Percentiles rank a stretch among this genome's conserved stretches.
Conservation (phyloP, 495 filamentous ascomycete species). For the Neurospora sp. region DNA sequence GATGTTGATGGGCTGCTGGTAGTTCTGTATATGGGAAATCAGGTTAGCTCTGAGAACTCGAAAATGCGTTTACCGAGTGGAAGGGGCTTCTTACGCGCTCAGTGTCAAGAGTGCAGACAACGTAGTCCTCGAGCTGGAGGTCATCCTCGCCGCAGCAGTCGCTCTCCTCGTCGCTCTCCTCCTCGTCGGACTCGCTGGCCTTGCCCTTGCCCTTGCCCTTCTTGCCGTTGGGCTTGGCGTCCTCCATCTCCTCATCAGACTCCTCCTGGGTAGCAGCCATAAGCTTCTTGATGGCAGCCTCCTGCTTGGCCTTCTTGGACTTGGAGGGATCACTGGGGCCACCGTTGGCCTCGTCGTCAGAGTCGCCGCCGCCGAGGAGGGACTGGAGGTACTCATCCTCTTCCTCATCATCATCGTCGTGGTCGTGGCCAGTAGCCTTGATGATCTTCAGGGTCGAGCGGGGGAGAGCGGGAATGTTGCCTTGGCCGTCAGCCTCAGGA, state of each 20-base stretch:
- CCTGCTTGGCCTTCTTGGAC: constrained; percentile 69
- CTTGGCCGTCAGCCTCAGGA: constrained; percentile 53
- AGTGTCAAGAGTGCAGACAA: constrained; percentile 89
- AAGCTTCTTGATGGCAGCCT: constrained; percentile 61
- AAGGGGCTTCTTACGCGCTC: constrained; percentile 34
- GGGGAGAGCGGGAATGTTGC: constrained; percentile 48
- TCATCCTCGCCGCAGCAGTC: constrained; percentile 48
- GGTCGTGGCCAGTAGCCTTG: constrained; percentile 48
- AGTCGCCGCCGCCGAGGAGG: constrained; percentile 47
- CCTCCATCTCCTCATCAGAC: constrained; percentile 48
- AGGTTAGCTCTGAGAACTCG: neutral
- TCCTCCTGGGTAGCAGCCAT: constrained; percentile 53
- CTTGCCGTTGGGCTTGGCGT: constrained; percentile 44
- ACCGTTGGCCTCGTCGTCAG: constrained; percentile 66
- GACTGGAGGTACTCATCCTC: constrained; percentile 42
- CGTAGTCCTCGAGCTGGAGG: constrained; percentile 69
- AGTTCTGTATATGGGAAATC: constrained; percentile 47
- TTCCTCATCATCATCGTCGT: constrained; percentile 52
- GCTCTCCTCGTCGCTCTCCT: constrained; percentile 38
- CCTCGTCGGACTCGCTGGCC: constrained; percentile 56
- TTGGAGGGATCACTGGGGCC: constrained; percentile 85
- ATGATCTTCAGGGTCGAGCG: constrained; percentile 86
- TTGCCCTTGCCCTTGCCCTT: constrained; percentile 65
- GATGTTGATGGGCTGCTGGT: constrained; percentile 92
- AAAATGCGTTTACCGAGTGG: neutral